These are phyloP conservation scores for Allium cepa DNA, from an alignment of 106 monocot genomes.

Conservation along the genomic window DNA sequence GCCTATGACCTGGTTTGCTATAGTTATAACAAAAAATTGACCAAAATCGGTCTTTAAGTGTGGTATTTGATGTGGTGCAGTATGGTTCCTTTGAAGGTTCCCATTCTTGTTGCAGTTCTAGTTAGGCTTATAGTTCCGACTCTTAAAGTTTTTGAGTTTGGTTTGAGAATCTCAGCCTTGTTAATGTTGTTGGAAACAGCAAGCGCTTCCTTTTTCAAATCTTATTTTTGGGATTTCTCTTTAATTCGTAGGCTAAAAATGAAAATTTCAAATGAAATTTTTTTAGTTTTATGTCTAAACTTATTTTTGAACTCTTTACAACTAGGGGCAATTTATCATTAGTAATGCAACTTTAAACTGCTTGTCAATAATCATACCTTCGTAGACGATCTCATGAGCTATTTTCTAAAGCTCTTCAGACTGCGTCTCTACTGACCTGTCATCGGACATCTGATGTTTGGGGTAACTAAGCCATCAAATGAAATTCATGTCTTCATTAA, in stretches of 20 bases:
- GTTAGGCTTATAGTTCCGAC: background rate
- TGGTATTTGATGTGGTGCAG: background rate
- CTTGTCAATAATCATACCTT: conserved; percentile 1
- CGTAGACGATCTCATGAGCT: background rate
- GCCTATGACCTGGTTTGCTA: background rate
- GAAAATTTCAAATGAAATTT: background rate
- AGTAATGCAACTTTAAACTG: background rate
- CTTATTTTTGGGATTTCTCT: background rate
- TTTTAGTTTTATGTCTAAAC: background rate
- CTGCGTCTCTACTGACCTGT: background rate
- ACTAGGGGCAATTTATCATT: background rate
- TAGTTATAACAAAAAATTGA: background rate
- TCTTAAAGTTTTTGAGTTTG: background rate
- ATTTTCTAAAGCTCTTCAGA: background rate
- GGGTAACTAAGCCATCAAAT: background rate
- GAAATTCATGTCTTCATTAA: too few relatives aligned
- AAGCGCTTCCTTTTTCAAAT: background rate
- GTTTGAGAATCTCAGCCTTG: background rate
- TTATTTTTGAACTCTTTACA: background rate
- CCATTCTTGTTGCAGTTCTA: background rate
- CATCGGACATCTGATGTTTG: background rate
- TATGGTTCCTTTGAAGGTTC: background rate
- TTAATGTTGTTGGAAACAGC: background rate
- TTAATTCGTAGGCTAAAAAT: background rate
- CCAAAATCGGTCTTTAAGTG: too few relatives aligned